Base-by-base conservation (phyloP, 805 yeast genomes). In the Sugiyamaella boreocaroliniensis region DNA sequence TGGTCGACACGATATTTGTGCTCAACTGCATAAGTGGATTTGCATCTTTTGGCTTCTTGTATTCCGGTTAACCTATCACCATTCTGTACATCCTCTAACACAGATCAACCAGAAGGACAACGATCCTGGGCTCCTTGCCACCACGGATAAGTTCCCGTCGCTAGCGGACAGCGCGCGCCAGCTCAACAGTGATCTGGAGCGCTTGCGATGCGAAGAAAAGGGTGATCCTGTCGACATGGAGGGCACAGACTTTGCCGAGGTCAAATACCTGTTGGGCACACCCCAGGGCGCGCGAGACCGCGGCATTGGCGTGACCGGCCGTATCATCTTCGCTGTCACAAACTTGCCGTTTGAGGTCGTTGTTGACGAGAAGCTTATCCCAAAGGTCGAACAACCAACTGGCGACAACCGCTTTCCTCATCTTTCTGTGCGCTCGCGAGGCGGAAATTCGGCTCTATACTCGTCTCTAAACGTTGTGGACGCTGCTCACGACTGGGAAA, bases 371-470 rank as follows among this genome's bases (percentile, higher is more conserved):
- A 32, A 32, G 37, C 37, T 32, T 4, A 14, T 14, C 37, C n/a
- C 37, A 9, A 10, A 14, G n/a, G 10, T 9, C 11, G 37, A 32
- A 3, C 8, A 10, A 4, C 3, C 3, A 32, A 14, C 37, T 32
- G 37, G 2, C 4, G 37, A 10, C 37, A 32, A 82, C 65, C 4
- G 50, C 54, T 8, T 18, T n/a, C 19, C 50, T 11, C 9, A 18
- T 11, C 37, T 49, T 12, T 49, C 53, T n/a, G 15, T 50, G 15
- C 49, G 43, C 18, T 12, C 16, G 4, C 62, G 76, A 11, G 76
- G 93, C 8, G 98, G 98, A 1, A 86, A 87, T 61, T 82, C 93
- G 9, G 95, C 97, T 0, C 71, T 92, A 40, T 83, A 85, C 62
- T 82, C 96, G 2, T 81, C 95, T 15, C 78, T 86, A 55, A 76